These are phyloP conservation scores for Scutellaria galericulata DNA, from an alignment of 257 asterid genomes.

Conservation along the genomic window DNA sequence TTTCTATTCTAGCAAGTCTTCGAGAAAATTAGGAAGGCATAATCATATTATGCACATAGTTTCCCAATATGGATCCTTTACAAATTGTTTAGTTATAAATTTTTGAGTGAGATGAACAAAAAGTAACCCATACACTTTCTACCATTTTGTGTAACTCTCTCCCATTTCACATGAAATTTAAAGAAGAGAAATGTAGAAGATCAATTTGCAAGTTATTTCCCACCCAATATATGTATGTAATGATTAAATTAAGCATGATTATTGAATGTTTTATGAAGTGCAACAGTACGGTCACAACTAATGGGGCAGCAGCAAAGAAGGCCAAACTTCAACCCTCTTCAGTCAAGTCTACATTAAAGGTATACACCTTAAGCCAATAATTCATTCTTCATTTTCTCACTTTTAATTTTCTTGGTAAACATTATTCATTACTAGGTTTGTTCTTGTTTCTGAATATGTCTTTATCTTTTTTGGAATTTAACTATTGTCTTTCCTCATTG, in stretches of 20 bases:
- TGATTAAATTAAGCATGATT: neutral
- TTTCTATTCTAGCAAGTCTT: too few species aligned
- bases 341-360: constrained; percentile 73
- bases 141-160: too few species aligned
- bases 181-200: neutral
- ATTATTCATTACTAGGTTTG: neutral
- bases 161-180: too few species aligned
- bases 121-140: too few species aligned
- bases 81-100: too few species aligned
- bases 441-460: neutral
- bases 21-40: too few species aligned
- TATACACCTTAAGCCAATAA: constrained; percentile 32
- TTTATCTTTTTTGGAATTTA: constrained; percentile 50
- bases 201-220: neutral
- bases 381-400: constrained; percentile 27
- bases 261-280: constrained; percentile 41
- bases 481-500: constrained; percentile 71
- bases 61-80: too few species aligned
- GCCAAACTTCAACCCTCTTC: constrained; percentile 71
- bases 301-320: constrained; percentile 67
- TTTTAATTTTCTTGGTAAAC: too few species aligned
- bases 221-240: neutral
- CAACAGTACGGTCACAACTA: constrained; percentile 44
- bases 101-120: too few species aligned
- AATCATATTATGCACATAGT: too few species aligned